These are phyloP conservation scores for Beauveria sp. DNA, from an alignment of 2,329 filamentous ascomycete species.

Conservation along the genomic window DNA sequence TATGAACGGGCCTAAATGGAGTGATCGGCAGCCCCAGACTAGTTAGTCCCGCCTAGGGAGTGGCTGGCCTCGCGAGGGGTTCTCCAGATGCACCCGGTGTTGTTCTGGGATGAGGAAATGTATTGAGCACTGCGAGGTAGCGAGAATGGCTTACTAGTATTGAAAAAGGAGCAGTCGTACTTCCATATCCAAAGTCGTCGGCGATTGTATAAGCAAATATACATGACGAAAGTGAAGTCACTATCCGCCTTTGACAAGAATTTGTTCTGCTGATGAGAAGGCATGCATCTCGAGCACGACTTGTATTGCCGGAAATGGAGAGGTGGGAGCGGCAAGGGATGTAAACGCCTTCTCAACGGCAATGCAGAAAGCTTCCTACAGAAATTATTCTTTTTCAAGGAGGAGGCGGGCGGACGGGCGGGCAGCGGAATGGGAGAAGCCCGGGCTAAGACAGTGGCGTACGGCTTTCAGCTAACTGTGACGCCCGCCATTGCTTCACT, in stretches of 20 bases:
- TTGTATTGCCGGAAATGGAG: background rate
- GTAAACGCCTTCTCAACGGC: background rate
- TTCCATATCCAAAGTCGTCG: no score
- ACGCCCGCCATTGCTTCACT: background rate
- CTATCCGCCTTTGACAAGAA: background rate
- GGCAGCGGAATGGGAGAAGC: background rate
- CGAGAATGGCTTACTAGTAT: no score
- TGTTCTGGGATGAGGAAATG: background rate
- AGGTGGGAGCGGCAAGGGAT: background rate
- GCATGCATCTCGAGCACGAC: background rate
- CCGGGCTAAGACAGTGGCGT: background rate
- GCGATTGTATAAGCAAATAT: no score
- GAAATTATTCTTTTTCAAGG: background rate
- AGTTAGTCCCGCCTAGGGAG: background rate
- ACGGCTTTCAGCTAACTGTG: background rate
- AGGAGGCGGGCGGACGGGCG: background rate
- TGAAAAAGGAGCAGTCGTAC: no score
- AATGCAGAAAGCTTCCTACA: background rate
- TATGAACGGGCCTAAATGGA: background rate
- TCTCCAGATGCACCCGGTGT: no score
- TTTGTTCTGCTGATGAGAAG: background rate
- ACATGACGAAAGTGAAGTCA: background rate
- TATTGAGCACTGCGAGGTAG: no score
- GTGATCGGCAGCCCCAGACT: background rate
- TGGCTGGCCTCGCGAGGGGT: background rate